Evolutionary conservation across 75 land plant genomes (phyloP).

Genomic region (Adiantum capillusveneris): DNA sequence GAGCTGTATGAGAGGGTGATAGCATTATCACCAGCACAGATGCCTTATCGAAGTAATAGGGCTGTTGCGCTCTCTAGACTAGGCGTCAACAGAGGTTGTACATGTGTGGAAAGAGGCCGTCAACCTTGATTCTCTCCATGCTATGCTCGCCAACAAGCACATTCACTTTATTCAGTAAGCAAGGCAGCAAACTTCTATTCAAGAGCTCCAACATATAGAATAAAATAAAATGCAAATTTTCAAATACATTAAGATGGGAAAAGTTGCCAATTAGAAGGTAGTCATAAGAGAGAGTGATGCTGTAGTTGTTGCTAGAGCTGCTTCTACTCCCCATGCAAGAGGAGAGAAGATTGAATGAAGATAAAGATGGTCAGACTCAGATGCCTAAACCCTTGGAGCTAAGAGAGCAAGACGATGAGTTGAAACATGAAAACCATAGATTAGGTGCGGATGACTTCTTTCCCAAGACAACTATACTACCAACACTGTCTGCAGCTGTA

Average conservation of each 20-base stretch:
- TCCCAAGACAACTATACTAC: too few species aligned
- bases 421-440: too few species aligned
- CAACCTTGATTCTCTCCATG: slow-evolving; percentile 48
- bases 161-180: slow-evolving; percentile 27
- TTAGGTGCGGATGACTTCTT: too few species aligned
- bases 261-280: slow-evolving; percentile 20
- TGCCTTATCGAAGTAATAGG: slow-evolving; percentile 50
- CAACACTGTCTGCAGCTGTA: too few species aligned
- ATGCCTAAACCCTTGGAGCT: too few species aligned
- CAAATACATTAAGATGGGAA: slow-evolving; percentile 30
- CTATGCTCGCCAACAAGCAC: slow-evolving; percentile 59
- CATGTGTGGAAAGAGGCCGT: slow-evolving; percentile 64
- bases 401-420: too few species aligned
- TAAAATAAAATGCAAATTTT: slow-evolving; percentile 22
- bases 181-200: slow-evolving; percentile 19
- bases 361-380: too few species aligned
- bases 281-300: slow-evolving; percentile 45
- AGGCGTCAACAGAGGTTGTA: slow-evolving; percentile 53
- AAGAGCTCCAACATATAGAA: slow-evolving; percentile 16
- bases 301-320: slow-evolving; percentile 41
- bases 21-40: slow-evolving; percentile 43
- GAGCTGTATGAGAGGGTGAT: slow-evolving; percentile 72
- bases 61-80: slow-evolving; percentile 61
- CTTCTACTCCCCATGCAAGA: slow-evolving; percentile 37
- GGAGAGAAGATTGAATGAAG: too few species aligned